phyloP scores from a whole-genome alignment of 2,329 filamentous ascomycete genomes.

The Xylariaceae sp. region DNA sequence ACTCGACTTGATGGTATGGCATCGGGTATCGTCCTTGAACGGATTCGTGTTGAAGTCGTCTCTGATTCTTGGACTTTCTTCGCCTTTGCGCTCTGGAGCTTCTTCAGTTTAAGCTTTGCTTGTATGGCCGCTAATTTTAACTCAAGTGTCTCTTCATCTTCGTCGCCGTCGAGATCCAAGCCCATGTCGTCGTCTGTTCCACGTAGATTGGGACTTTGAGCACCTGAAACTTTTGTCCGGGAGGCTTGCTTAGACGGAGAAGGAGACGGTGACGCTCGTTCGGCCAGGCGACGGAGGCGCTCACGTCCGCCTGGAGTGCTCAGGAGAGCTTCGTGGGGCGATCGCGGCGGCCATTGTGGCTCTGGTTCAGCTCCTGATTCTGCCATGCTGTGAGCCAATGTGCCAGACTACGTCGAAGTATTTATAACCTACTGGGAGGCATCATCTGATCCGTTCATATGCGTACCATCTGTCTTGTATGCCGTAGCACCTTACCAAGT shows the following conservation, averaged over 20 bases:
- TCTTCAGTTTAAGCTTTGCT: conserved; percentile 85
- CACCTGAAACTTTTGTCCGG: conserved; percentile 38
- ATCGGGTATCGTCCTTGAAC: conserved; percentile 29
- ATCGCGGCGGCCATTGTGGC: conserved; percentile 70
- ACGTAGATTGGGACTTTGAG: conserved; percentile 28
- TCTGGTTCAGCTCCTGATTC: conserved; percentile 47
- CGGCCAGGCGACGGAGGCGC: conserved; percentile 71
- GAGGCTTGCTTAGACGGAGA: conserved; percentile 63
- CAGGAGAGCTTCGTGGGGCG: conserved; percentile 67
- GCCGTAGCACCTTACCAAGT: conserved; percentile 1
- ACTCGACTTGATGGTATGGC: conserved; percentile 26
- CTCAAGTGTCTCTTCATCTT: conserved; percentile 83
- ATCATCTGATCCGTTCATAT: conserved; percentile 26
- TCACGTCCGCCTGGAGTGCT: conserved; percentile 80
- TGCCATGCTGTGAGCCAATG: conserved; percentile 28
- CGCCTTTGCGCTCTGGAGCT: conserved; percentile 71
- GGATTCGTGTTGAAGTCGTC: conserved; percentile 14
- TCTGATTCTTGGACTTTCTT: conserved; percentile 35
- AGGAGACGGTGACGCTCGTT: conserved; percentile 70
- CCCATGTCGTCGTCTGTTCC: conserved; percentile 41
- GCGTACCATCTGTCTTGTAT: conserved; percentile 23
- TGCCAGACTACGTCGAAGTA: conserved; percentile 6
- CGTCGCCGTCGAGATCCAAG: conserved; percentile 52
- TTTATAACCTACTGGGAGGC: conserved; percentile 34
- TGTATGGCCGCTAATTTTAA: conserved; percentile 88